These are phyloP conservation scores for Pichia sp. DNA, from an alignment of 1,139 yeast genomes.

Conservation along the genomic window DNA sequence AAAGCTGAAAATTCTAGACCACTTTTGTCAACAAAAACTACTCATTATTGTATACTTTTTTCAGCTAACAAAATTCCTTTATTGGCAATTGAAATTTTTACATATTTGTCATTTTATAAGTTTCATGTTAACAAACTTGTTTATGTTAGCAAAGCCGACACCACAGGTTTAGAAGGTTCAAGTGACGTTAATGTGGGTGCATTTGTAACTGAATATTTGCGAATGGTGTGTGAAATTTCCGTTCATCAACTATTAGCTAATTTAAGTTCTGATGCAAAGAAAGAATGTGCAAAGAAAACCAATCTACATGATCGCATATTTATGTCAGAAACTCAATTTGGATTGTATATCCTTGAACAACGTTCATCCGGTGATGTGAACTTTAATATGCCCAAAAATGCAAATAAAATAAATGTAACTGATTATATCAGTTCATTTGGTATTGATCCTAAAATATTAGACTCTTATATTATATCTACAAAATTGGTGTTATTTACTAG, in stretches of 20 bases:
- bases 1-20: constrained; percentile 26
- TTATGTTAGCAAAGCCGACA: constrained; percentile 86
- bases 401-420: background rate
- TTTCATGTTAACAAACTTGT: constrained; percentile 44
- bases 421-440: constrained; percentile 1
- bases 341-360: constrained; percentile 24
- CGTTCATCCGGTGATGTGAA: constrained; percentile 21
- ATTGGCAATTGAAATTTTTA: constrained; percentile 63
- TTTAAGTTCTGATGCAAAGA: background rate
- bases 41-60: constrained; percentile 57
- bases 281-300: background rate
- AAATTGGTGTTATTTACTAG: constrained; percentile 74
- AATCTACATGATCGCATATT: constrained; percentile 11
- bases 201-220: constrained; percentile 7
- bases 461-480: constrained; percentile 21
- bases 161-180: constrained; percentile 53
- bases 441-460: background rate
- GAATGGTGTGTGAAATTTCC: constrained; percentile 1
- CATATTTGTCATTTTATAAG: constrained; percentile 41
- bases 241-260: background rate
- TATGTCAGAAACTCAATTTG: constrained; percentile 22
- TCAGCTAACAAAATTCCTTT: constrained; percentile 40
- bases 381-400: constrained; percentile 18
- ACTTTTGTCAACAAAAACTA: constrained; percentile 43
- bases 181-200: constrained; percentile 6